These are phyloP conservation scores for Trichothecium sympodiale DNA, from an alignment of 2,329 filamentous ascomycete species.

Conservation along the genomic window DNA sequence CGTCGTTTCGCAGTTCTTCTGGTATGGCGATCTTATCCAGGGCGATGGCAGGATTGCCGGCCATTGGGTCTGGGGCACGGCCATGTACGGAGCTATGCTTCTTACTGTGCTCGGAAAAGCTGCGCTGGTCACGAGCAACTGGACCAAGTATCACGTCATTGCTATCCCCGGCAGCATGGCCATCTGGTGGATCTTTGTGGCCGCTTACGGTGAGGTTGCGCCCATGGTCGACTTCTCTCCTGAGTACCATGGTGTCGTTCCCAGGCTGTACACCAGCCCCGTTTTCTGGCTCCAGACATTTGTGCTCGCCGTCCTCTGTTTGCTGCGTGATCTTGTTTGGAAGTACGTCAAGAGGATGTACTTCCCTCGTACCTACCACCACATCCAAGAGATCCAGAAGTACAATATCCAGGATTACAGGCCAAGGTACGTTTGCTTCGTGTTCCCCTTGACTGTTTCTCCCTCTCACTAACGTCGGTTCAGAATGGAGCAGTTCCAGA, in stretches of 20 bases:
- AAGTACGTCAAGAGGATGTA: conserved; percentile 99
- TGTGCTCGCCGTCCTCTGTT: conserved; percentile 67
- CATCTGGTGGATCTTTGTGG: conserved; percentile 85
- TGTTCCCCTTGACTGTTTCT: conserved; percentile 1
- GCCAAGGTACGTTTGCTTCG: conserved; percentile 56
- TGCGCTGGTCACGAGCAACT: conserved; percentile 88
- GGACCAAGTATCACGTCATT: conserved; percentile 96
- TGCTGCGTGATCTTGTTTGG: conserved; percentile 85
- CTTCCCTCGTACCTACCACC: conserved; percentile 87
- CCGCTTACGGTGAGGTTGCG: conserved; percentile 75
- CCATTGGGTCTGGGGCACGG: conserved; percentile 96
- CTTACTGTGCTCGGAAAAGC: conserved; percentile 92
- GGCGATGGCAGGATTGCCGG: conserved; percentile 72
- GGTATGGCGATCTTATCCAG: conserved; percentile 67
- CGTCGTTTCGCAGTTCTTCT: conserved; percentile 71
- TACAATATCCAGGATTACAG: conserved; percentile 99
- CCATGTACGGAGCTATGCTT: conserved; percentile 88
- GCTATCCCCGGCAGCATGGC: conserved; percentile 89
- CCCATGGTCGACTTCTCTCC: conserved; percentile 70
- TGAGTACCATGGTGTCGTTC: conserved; percentile 79
- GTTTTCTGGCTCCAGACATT: conserved; percentile 89
- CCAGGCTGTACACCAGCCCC: conserved; percentile 67
- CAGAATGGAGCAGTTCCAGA: conserved; percentile 99
- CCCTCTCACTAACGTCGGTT: neutral
- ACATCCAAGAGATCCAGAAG: conserved; percentile 99